Evolutionary conservation across 495 filamentous ascomycete species (phyloP).

Genomic region (Aspergillus bridgeri): DNA sequence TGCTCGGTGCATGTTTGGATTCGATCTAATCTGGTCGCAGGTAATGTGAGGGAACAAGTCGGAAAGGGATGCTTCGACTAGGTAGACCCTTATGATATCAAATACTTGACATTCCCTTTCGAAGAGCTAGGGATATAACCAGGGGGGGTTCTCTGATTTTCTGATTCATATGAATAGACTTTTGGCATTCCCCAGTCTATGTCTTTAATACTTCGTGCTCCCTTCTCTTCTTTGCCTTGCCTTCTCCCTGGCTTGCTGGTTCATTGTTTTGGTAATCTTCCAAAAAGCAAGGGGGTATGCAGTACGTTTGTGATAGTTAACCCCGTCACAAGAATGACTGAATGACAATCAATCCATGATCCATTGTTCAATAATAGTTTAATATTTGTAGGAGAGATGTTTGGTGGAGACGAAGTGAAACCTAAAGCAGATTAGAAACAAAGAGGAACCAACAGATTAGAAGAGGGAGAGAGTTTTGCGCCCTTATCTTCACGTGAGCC

Average conservation of each 20-base stretch:
- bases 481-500: constrained; percentile 15
- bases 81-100: not conserved
- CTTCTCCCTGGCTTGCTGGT: not conserved
- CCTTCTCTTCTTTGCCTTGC: not conserved
- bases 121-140: not conserved
- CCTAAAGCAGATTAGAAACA: too few species aligned
- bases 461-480: not conserved
- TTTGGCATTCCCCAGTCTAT: not conserved
- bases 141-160: not conserved
- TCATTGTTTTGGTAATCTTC: not conserved
- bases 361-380: not conserved
- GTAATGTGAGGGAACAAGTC: not conserved
- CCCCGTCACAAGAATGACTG: not conserved
- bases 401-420: too few species aligned
- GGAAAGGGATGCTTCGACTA: not conserved
- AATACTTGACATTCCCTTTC: not conserved
- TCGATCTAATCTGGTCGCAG: not conserved
- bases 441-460: too few species aligned
- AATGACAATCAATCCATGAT: not conserved
- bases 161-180: not conserved
- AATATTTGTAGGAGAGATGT: not conserved
- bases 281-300: not conserved
- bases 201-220: not conserved
- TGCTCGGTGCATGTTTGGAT: not conserved
- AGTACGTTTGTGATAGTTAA: not conserved